A percentile compares a stretch with the other conserved stretches of the same genome.
Evolutionary conservation across 352 stramenopile genomes (phyloP).

Genomic region (Phytophthora colocasiae): DNA sequence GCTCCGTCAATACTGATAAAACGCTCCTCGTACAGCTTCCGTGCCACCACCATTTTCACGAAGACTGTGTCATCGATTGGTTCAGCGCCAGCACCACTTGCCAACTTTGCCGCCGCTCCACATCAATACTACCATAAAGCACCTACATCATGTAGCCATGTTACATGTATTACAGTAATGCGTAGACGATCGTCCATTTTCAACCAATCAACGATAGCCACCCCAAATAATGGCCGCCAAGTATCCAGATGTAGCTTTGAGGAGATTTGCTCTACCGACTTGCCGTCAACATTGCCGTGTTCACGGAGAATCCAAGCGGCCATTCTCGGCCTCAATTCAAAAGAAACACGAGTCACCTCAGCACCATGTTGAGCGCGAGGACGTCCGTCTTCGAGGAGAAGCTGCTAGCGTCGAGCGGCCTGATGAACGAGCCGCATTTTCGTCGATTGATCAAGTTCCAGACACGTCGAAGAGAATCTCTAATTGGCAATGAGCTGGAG

Average conservation of each 20-base stretch:
- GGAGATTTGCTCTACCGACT: constrained; percentile 13
- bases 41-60: constrained; percentile 66
- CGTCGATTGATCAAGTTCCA: constrained; percentile 73
- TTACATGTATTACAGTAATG: too few relatives aligned
- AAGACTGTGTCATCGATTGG: constrained; percentile 76
- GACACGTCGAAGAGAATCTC: constrained; percentile 52
- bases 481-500: constrained; percentile 49
- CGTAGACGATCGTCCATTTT: too few relatives aligned
- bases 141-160: too few relatives aligned
- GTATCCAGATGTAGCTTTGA: constrained; percentile 14
- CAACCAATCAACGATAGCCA: too few relatives aligned
- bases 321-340: constrained; percentile 19
- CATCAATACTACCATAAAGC: background rate
- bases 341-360: background rate
- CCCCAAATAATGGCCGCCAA: background rate
- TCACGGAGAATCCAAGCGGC: constrained; percentile 16
- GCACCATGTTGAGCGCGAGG: background rate
- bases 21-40: constrained; percentile 46
- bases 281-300: constrained; percentile 25
- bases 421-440: constrained; percentile 49
- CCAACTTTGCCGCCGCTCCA: constrained; percentile 55
- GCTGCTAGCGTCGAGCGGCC: constrained; percentile 29
- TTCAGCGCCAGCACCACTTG: constrained; percentile 67
- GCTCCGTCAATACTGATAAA: constrained; percentile 18
- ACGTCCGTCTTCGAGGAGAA: constrained; percentile 30